phyloP scores from a whole-genome alignment of 148 eudicot species.

The Polygonum aviculare region DNA sequence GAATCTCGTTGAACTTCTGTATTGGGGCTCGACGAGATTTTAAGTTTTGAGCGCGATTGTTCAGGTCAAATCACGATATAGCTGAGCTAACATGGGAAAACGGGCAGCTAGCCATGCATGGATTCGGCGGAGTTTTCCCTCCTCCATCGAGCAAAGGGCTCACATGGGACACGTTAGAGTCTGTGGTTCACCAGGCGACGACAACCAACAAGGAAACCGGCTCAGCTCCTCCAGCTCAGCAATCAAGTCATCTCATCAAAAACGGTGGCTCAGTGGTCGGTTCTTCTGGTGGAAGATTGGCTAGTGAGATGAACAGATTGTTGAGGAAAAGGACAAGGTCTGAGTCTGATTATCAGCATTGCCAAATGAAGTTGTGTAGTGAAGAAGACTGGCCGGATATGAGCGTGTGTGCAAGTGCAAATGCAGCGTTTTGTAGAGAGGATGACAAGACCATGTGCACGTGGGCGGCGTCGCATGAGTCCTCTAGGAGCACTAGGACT shows the following conservation, averaged over 20 bases:
- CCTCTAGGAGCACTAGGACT: conserved; percentile 41
- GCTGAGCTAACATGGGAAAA: conserved; percentile 79
- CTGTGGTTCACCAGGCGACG: conserved; percentile 69
- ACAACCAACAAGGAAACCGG: conserved; percentile 11
- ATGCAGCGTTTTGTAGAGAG: conserved; percentile 36
- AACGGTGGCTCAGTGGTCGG: conserved; percentile 29
- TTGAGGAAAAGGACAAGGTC: conserved; percentile 1
- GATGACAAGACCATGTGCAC: conserved; percentile 45
- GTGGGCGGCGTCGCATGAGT: conserved; percentile 60
- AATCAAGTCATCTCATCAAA: conserved; percentile 8
- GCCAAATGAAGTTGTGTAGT: neutral
- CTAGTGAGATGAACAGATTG: neutral
- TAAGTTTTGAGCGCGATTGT: neutral
- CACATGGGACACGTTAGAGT: conserved; percentile 59
- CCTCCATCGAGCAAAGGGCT: conserved; percentile 22
- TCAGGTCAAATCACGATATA: conserved; percentile 56
- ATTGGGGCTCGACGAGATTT: too few species aligned
- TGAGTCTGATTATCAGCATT: neutral
- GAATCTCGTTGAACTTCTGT: neutral
- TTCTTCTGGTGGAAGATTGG: conserved; percentile 19
- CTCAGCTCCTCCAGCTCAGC: neutral
- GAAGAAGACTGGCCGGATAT: conserved; percentile 10
- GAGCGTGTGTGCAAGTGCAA: conserved; percentile 50
- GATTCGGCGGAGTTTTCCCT: conserved; percentile 36
- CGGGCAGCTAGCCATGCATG: conserved; percentile 74